Conservation (phyloP, 2,329 filamentous ascomycete genomes). For the Xylaria polymorpha region DNA sequence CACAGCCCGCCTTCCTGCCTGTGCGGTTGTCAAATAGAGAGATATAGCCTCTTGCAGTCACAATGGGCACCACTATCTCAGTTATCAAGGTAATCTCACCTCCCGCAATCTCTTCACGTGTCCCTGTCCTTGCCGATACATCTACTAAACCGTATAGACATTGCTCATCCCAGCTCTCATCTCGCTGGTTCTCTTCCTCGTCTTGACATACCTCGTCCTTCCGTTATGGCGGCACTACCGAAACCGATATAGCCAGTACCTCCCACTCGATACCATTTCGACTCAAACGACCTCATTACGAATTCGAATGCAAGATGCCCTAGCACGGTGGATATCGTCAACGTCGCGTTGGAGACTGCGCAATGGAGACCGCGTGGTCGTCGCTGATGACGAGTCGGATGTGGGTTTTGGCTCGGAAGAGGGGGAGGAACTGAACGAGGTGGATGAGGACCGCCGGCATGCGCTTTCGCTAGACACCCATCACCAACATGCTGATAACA, state of each 20-base stretch:
- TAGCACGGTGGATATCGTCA: slow-evolving; percentile 57
- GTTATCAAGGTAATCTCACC: slow-evolving; percentile 53
- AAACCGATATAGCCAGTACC: slow-evolving; percentile 77
- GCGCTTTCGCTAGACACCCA: slow-evolving; percentile 55
- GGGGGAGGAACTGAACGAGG: slow-evolving; percentile 75
- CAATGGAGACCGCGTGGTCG: slow-evolving; percentile 54
- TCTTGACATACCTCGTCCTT: slow-evolving; percentile 72
- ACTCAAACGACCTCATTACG: slow-evolving; percentile 67
- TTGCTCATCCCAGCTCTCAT: slow-evolving; percentile 77
- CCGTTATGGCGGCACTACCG: slow-evolving; percentile 78
- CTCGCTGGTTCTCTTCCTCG: slow-evolving; percentile 74
- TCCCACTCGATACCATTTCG: slow-evolving; percentile 73
- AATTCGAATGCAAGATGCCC: slow-evolving; percentile 59
- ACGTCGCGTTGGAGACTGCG: slow-evolving; percentile 63
- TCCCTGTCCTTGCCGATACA: background rate
- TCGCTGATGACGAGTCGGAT: slow-evolving; percentile 55
- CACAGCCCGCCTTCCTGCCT: background rate
- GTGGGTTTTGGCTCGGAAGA: slow-evolving; percentile 72
- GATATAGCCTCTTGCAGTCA: slow-evolving; percentile 26
- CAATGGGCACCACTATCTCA: slow-evolving; percentile 53
- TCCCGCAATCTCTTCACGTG: background rate
- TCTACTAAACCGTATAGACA: slow-evolving; percentile 61
- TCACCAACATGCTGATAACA: slow-evolving; percentile 58
- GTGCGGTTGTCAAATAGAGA: background rate
- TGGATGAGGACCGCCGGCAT: slow-evolving; percentile 62